Evolutionary conservation across 371 early-diverging fungal genomes (phyloP).

Genomic region (Mucor circinelloides): DNA sequence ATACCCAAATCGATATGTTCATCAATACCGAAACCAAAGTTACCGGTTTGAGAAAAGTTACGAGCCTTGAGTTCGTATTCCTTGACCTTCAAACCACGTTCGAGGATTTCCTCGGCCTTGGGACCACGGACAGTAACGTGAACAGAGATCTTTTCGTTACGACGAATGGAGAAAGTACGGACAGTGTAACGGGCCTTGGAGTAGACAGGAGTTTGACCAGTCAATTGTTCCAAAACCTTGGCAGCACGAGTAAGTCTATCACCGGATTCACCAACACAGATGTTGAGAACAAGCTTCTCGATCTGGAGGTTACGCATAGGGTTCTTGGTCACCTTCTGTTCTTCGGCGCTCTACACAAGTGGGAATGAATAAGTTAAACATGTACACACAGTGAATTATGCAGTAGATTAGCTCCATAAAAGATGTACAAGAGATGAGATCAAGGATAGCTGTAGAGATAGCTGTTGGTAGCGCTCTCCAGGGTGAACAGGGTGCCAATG

Average conservation of each 20-base stretch:
- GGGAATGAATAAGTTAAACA: background rate
- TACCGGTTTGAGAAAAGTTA: constrained; percentile 98
- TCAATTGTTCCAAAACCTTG: constrained; percentile 99
- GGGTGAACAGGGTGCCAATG: background rate
- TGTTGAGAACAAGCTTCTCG: constrained; percentile 99
- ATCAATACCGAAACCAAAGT: constrained; percentile 99
- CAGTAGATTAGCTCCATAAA: background rate
- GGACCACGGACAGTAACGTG: constrained; percentile 98
- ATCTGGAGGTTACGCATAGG: constrained; percentile 97
- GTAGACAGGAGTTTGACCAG: constrained; percentile 99
- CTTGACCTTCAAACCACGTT: constrained; percentile 99
- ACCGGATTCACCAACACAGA: constrained; percentile 99
- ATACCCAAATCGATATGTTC: constrained; percentile 99
- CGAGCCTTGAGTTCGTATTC: constrained; percentile 96
- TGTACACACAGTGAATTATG: background rate
- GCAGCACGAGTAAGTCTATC: constrained; percentile 99
- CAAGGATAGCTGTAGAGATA: background rate
- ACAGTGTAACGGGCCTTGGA: constrained; percentile 99
- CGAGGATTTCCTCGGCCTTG: constrained; percentile 90
- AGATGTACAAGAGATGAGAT: background rate
- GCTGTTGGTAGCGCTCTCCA: background rate
- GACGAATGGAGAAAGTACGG: constrained; percentile 99
- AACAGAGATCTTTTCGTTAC: constrained; percentile 99
- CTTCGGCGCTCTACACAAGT: constrained; percentile 61
- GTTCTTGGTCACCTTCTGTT: constrained; percentile 70